Conservation (phyloP, 306 rosid genomes). For the Nissolia schottii region DNA sequence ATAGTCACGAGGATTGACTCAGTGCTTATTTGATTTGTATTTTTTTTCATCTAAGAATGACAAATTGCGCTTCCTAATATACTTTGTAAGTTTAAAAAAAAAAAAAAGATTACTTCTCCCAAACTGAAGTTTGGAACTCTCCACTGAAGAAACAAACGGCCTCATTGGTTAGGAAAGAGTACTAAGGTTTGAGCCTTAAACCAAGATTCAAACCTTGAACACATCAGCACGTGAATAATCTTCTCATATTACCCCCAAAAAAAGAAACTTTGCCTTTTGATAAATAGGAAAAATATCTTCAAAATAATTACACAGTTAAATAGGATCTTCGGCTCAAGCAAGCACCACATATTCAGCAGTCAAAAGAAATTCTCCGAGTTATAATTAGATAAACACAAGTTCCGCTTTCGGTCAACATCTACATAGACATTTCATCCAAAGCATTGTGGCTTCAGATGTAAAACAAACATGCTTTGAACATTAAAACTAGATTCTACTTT, state of each 20-base stretch:
- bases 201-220: background rate
- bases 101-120: too few species aligned
- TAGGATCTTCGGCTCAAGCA: background rate
- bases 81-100: too few species aligned
- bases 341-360: background rate
- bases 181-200: background rate
- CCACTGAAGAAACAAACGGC: too few species aligned
- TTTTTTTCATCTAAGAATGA: too few species aligned
- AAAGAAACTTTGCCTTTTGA: background rate
- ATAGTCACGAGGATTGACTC: background rate
- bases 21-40: too few species aligned
- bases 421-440: background rate
- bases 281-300: background rate
- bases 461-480: background rate
- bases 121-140: too few species aligned
- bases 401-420: background rate
- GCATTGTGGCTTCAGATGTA: background rate
- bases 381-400: background rate
- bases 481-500: background rate
- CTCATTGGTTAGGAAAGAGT: too few species aligned
- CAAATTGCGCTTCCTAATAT: too few species aligned
- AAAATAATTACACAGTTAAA: background rate
- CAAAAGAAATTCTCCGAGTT: background rate
- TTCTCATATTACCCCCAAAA: too few species aligned
- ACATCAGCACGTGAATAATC: background rate